phyloP scores from a whole-genome alignment of 78 protist genomes.

The Cavenderia fasciculata region DNA sequence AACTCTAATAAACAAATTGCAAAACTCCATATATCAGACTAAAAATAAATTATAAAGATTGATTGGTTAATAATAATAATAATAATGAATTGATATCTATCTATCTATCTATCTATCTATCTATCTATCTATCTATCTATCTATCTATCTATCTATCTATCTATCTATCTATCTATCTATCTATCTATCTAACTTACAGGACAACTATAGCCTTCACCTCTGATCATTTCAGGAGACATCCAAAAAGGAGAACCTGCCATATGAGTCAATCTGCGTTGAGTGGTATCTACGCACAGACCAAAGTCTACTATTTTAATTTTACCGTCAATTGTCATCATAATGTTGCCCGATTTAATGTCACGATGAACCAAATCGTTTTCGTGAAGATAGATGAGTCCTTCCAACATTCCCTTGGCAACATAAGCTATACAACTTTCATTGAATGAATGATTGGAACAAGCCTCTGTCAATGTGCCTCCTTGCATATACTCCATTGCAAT shows the following conservation, averaged over 20 bases:
- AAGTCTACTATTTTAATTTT: constrained; percentile 83
- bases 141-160: background rate
- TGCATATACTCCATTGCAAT: constrained; percentile 82
- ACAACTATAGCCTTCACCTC: constrained; percentile 70
- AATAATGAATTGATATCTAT: too few species aligned
- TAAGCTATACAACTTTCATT: constrained; percentile 75
- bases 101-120: background rate
- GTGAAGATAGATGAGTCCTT: constrained; percentile 72
- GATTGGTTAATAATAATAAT: background rate
- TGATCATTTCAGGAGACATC: constrained; percentile 87
- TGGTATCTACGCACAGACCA: constrained; percentile 74
- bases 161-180: background rate
- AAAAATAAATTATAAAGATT: background rate
- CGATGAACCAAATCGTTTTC: constrained; percentile 61
- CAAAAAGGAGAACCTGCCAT: constrained; percentile 88
- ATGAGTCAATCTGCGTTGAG: constrained; percentile 58
- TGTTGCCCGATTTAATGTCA: constrained; percentile 79
- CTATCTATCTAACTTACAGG: too few species aligned
- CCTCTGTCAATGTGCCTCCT: constrained; percentile 81
- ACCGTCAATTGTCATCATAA: constrained; percentile 83
- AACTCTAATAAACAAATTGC: constrained; percentile 78
- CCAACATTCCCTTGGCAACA: constrained; percentile 79
- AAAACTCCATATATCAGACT: constrained; percentile 79
- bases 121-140: background rate
- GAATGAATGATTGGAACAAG: constrained; percentile 58